Percentiles rank a stretch among this genome's conserved stretches.
Conservation (phyloP, 257 asterid genomes). For the Apocynum venetum region DNA sequence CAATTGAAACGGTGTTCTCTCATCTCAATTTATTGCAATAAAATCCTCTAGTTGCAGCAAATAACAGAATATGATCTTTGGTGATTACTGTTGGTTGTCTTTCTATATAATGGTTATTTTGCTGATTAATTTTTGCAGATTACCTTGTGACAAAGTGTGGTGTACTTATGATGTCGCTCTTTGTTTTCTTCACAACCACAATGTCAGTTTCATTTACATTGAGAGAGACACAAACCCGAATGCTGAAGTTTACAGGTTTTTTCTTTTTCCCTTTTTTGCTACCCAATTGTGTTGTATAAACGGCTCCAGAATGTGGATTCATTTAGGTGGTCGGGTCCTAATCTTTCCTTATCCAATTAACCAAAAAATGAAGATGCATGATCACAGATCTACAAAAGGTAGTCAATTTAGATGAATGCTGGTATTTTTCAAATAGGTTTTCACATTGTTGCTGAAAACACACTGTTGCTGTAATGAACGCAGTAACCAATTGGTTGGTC, state of each 20-base stretch:
- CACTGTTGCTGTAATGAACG: not conserved
- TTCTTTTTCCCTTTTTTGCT: not conserved
- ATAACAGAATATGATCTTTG: not conserved
- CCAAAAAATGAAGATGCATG: not conserved
- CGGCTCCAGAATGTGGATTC: not conserved
- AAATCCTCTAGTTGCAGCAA: not conserved
- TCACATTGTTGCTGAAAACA: not conserved
- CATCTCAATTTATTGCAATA: not conserved
- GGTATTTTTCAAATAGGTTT: not conserved
- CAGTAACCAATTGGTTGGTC: not conserved
- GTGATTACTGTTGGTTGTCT: not conserved
- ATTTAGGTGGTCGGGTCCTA: not conserved
- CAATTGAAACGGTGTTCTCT: not conserved
- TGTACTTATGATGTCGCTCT: constrained; percentile 96
- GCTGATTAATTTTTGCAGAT: constrained; percentile 54
- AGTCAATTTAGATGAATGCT: not conserved
- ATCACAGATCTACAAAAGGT: not conserved
- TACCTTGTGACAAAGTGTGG: constrained; percentile 97
- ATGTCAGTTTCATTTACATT: constrained; percentile 98
- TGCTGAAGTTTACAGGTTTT: constrained; percentile 98
- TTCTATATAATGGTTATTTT: constrained; percentile 11
- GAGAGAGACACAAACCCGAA: constrained; percentile 99
- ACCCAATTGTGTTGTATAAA: not conserved
- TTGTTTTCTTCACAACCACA: constrained; percentile 98
- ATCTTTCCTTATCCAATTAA: not conserved